Evolutionary conservation across 441 rosid species (phyloP).

Genomic region (Populus tomentosa): DNA sequence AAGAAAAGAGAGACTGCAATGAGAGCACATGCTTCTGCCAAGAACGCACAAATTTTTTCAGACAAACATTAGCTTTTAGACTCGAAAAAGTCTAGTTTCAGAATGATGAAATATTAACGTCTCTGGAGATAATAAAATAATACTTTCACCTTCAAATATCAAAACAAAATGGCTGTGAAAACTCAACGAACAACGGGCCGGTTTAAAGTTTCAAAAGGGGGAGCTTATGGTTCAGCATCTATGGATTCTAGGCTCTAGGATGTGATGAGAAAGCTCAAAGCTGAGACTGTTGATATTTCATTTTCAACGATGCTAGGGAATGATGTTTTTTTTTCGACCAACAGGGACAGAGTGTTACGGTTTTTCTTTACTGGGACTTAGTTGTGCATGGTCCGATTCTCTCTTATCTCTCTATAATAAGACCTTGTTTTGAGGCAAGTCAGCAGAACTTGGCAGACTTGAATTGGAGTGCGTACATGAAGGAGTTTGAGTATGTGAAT

Average conservation of each 20-base stretch:
- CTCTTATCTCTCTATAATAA: neutral
- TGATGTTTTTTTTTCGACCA: neutral
- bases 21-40: constrained; percentile 3
- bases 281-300: neutral
- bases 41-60: constrained; percentile 2
- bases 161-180: neutral
- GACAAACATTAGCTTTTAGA: constrained; percentile 8
- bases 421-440: neutral
- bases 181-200: neutral
- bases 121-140: neutral
- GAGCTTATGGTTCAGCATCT: neutral
- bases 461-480: constrained; percentile 43
- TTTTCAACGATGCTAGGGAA: neutral
- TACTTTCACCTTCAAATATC: neutral
- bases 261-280: neutral
- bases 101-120: neutral
- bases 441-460: constrained; percentile 47
- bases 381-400: neutral
- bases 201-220: neutral
- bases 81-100: neutral
- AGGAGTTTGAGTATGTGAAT: constrained; percentile 55
- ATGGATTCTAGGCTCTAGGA: neutral
- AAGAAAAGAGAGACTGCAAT: constrained; percentile 5
- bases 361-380: neutral
- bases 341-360: neutral